Evolutionary conservation across 352 stramenopile genomes (phyloP), one percentile per base, ranked within the genome.

Genomic region (Lagenidium giganteum): DNA sequence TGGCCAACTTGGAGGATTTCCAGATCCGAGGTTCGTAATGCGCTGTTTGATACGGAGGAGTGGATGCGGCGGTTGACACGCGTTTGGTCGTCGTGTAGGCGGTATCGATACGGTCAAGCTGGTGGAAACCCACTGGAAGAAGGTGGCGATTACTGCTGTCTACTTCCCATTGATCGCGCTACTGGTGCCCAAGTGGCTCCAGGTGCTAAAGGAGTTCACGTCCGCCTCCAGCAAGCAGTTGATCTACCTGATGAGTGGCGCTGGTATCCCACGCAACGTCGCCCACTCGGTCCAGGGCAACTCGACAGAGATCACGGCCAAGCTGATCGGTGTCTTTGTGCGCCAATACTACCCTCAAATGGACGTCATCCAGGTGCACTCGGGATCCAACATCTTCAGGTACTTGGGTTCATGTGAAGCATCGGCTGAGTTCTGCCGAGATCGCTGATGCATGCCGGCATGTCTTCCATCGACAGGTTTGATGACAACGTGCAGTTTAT

Each of bases 401-500:
- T 69, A 23, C 21, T 29, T 28, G 20, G 6, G 14, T 20, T 9
- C n/a, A n/a, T n/a, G n/a, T n/a, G n/a, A n/a, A n/a, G n/a, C n/a
- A n/a, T n/a, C n/a, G n/a, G n/a, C n/a, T n/a, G n/a, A n/a, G n/a
- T n/a, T n/a, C n/a, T n/a, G n/a, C n/a, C n/a, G n/a, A n/a, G n/a
- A n/a, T n/a, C n/a, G n/a, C n/a, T n/a, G n/a, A 25, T 46, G 24
- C 24, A 24, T 40, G 11, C 35, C 12, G 12, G 30, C 33, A 23
- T 11, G 0, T 51, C 31, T 80, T 54, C 58, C 71, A 14, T 91
- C 87, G 42, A 75, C 88, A 57, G 66, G n/a, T 96, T 93, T 36
- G 83, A 95, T 42, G 94, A 98, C 67, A 99, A 99, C 51, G 96
- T 98, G 46, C 73, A 85, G 26, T 99, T 99, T 59, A 97, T 98